Evolutionary conservation across 768 basidiomycete species (phyloP), one percentile per base, ranked within the genome.

Genomic region (Serpula lacrymans): DNA sequence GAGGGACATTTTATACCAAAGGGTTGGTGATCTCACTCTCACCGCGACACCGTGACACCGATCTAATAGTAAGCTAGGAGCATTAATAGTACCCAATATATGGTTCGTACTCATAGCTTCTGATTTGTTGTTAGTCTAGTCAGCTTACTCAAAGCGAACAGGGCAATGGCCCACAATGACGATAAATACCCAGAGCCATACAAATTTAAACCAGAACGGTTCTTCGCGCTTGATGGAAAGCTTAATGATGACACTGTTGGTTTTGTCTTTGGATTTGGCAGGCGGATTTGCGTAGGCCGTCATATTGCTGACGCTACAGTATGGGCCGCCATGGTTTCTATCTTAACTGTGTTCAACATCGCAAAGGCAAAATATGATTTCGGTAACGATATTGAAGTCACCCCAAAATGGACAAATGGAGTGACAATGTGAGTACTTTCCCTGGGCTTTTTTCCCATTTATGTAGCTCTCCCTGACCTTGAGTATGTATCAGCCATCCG

Each of bases 1-100:
- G 52, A 60, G 22, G 68, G 70, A n/a, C 74, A 75, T 45, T 58
- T 74, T 16, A 82, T 83, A 37, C 80, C 80, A 1, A 65, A 69
- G 51, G 80, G 80, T 58, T 13, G 5, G 57, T 54, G 12, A 24
- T 21, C 24, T 27, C 25, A 13, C n/a, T 34, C 9, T 32, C 12
- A n/a, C n/a, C n/a, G n/a, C n/a, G n/a, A n/a, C n/a, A n/a, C n/a
- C n/a, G n/a, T n/a, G n/a, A n/a, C n/a, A n/a, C n/a, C 31, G n/a
- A 6, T 6, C n/a, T n/a, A 14, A 6, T 3, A 12, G 17, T 16
- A n/a, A n/a, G n/a, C n/a, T n/a, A 62, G 58, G 59, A 11, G 51
- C 58, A 8, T 57, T 58, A 27, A 44, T 60, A 35, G 51, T 60
- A 25, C 51, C 54, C 49, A 60, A 62, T 26, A 53, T 31, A 5